Evolutionary conservation across 768 basidiomycete species (phyloP), one percentile per base, ranked within the genome.

Genomic region (Guyanaporus albipodus): DNA sequence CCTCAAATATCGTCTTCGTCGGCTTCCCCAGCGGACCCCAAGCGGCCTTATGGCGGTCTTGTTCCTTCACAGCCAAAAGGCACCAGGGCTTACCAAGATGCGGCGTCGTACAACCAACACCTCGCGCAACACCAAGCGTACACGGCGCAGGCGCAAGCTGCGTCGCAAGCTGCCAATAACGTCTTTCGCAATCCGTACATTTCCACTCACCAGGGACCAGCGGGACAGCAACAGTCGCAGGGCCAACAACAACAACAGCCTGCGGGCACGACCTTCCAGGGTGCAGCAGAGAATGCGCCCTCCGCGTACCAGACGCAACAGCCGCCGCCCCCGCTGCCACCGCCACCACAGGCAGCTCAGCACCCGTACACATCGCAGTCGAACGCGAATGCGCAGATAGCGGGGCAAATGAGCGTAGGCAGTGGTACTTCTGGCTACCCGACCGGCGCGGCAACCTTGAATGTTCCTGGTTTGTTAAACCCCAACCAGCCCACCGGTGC

Each of bases 61-160:
- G 86, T 95, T 10, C 85, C 89, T 3, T 87, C 87, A n/a, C 85
- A 91, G 55, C 84, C 84, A 8, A 90, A 91, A 63, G 85, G 87
- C 10, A 83, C 85, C 18, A 73, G 91, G 38, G 86, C 91, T 6
- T 95, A 87, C 61, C 87, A 87, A 57, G 94, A 97, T 63, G 93
- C 95, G 1, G 91, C 91, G 8, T 73, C 85, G 2, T 99, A 99
- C 71, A 92, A 93, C 55, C 92, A 95, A 51, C 95, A 95, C 58
- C 79, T 95, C 19, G 86, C 85, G 11, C 91, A 94, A 62, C 95
- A 97, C 58, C 95, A 99, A 67, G 85, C 83, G 8, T 92, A 90
- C 60, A 92, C 87, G 6, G 90, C 90, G 4, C 90, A 91, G 63
- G 83, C 85, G 10, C 87, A 90, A 59, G 80, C 79, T 0, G 81